Percentiles rank a stretch among this genome's conserved stretches.
Conservation (phyloP, 305 asterid genomes). For the Coffea humblotiana region DNA sequence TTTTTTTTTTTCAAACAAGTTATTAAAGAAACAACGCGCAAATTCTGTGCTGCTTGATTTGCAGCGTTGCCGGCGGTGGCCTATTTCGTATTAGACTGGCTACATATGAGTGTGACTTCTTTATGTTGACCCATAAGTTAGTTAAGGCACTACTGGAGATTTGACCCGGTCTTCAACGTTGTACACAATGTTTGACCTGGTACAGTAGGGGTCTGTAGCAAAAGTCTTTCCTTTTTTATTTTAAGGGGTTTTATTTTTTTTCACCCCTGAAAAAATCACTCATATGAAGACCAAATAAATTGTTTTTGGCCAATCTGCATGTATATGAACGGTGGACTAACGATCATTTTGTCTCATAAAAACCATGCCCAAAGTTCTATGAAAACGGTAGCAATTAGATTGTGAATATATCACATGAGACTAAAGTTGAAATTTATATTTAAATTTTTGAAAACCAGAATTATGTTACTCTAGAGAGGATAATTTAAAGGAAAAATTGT, state of each 20-base stretch:
- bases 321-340: neutral
- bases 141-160: neutral
- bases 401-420: neutral
- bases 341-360: too few species aligned
- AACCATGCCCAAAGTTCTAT: neutral
- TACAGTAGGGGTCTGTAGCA: too few species aligned
- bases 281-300: neutral
- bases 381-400: too few species aligned
- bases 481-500: too few species aligned
- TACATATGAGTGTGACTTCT: neutral
- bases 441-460: neutral
- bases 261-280: neutral
- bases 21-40: too few species aligned
- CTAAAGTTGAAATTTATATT: too few species aligned
- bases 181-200: too few species aligned
- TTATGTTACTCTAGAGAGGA: neutral
- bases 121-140: neutral
- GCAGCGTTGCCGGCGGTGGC: neutral
- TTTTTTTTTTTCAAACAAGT: too few species aligned
- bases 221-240: neutral
- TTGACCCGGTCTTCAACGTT: slow-evolving; percentile 1
- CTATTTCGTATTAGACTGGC: neutral
- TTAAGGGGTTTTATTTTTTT: too few species aligned
- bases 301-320: neutral
- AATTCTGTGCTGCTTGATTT: neutral